Base-by-base conservation (phyloP, 345 rosid genomes). In the Melaleuca alternifolia region DNA sequence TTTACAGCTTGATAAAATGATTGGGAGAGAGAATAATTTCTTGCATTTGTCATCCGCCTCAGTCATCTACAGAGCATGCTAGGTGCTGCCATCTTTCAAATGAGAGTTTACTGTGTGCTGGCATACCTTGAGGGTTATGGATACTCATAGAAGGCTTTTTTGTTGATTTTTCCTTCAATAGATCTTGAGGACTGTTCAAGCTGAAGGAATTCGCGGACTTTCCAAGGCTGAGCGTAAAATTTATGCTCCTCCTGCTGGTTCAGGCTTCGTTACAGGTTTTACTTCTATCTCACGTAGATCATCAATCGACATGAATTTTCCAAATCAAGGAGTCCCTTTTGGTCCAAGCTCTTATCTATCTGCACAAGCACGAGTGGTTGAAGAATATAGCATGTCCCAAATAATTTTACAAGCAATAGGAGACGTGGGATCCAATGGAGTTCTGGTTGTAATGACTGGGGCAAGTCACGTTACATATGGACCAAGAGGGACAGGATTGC, bases 321-420 rank as follows among this genome's bases (percentile, higher is more conserved):
- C 88, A 4, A 92, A 91, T 85, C 96, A 91, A 75, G 88, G 89
- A 24, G 93, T 89, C 87, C 96, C 98, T 11, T 95, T 95, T 89
- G 99, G 98, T 75, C 96, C 99, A 23, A 93, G 96, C 85, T 97
- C 99, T 21, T 95, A 93, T 90, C 89, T 97, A 84, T 93, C 98
- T 28, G 97, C 93, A 13, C 99, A 97, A 92, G 94, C 96, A 85
- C 93, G 96, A 90, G 96, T 94, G 71, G 96, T 95, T 52, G 98
- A 97, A 87, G 98, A 97, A 84, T 92, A 97, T 88, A 88, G 94
- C n/a, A 93, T 95, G 98, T 95, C 98, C 83, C 94, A 93, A 88
- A 90, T 89, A 89, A 93, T 95, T 85, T 51, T 93, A 86, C 92
- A 94, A 89, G 94, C 94, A 79, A 90, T 93, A 56, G 88, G 85